Conservation (phyloP, 2,329 filamentous ascomycete genomes). For the Colletotrichum orbiculare region DNA sequence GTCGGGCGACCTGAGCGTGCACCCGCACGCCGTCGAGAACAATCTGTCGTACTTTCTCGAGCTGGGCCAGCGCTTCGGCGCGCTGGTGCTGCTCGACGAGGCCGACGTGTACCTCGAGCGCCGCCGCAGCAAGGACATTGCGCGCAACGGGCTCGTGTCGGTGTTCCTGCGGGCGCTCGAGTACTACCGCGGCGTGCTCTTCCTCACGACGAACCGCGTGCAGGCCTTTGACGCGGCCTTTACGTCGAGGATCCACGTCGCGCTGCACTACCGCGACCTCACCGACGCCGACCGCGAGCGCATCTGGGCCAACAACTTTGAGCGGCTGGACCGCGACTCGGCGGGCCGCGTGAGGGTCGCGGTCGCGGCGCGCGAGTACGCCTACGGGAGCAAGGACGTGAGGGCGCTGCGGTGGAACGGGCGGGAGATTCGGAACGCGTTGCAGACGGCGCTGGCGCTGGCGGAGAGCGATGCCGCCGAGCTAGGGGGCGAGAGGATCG, state of each 20-base stretch:
- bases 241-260: conserved; percentile 45
- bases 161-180: conserved; percentile 63
- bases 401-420: conserved; percentile 41
- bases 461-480: conserved; percentile 41
- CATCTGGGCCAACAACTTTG: conserved; percentile 45
- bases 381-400: conserved; percentile 39
- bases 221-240: conserved; percentile 47
- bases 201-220: conserved; percentile 63
- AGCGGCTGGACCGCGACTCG: conserved; percentile 43
- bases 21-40: conserved; percentile 51
- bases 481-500: conserved; percentile 34
- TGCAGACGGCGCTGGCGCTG: conserved; percentile 47
- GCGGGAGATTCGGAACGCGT: conserved; percentile 48
- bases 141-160: conserved; percentile 60
- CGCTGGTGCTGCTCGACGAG: conserved; percentile 67
- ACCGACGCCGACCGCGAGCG: conserved; percentile 41
- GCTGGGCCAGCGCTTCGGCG: conserved; percentile 61
- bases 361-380: conserved; percentile 39
- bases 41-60: conserved; percentile 60
- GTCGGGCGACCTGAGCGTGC: conserved; percentile 58
- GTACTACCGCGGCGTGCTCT: conserved; percentile 62
- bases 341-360: conserved; percentile 40
- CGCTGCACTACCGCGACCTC: conserved; percentile 45
- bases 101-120: conserved; percentile 70
- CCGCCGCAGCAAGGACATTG: conserved; percentile 56